phyloP scores from a whole-genome alignment of 306 rosid species.

The Pachyrhizus erosus region DNA sequence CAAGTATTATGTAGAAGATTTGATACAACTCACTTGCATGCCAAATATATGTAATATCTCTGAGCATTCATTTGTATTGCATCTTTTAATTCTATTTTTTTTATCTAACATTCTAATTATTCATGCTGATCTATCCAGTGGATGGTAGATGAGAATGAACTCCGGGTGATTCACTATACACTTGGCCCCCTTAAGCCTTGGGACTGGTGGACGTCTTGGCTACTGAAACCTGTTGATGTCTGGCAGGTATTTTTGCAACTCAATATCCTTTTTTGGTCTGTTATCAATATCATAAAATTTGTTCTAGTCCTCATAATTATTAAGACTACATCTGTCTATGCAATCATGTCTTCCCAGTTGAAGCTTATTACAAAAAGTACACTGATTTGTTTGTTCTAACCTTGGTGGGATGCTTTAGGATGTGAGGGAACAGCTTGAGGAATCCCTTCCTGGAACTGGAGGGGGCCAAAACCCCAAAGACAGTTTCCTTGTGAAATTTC shows the following conservation, averaged over 20 bases:
- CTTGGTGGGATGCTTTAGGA: slow-evolving; percentile 62
- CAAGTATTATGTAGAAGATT: slow-evolving; percentile 6
- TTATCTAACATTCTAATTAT: slow-evolving; percentile 33
- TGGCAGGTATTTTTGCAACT: slow-evolving; percentile 82
- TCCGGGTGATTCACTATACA: slow-evolving; percentile 92
- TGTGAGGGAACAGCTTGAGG: slow-evolving; percentile 78
- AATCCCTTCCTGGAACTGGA: slow-evolving; percentile 90
- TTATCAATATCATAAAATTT: neutral
- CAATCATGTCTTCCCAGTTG: slow-evolving; percentile 18
- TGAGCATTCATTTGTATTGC: neutral
- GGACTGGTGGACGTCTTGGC: slow-evolving; percentile 99
- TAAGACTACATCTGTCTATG: neutral
- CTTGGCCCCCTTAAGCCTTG: slow-evolving; percentile 99
- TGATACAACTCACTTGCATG: neutral
- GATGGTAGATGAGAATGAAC: slow-evolving; percentile 97
- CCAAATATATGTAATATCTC: slow-evolving; percentile 22
- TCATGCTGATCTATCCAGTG: slow-evolving; percentile 63
- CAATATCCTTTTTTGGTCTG: slow-evolving; percentile 22
- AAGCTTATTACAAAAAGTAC: slow-evolving; percentile 30
- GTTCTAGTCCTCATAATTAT: neutral
- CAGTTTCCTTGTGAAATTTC: slow-evolving; percentile 77
- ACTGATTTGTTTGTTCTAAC: slow-evolving; percentile 28
- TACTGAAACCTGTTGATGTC: slow-evolving; percentile 97
- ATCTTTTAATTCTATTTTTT: slow-evolving; percentile 28
- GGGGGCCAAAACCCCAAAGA: slow-evolving; percentile 88